Evolutionary conservation across 2,329 filamentous ascomycete species (phyloP).

Genomic region (Fusarium bulbicola): DNA sequence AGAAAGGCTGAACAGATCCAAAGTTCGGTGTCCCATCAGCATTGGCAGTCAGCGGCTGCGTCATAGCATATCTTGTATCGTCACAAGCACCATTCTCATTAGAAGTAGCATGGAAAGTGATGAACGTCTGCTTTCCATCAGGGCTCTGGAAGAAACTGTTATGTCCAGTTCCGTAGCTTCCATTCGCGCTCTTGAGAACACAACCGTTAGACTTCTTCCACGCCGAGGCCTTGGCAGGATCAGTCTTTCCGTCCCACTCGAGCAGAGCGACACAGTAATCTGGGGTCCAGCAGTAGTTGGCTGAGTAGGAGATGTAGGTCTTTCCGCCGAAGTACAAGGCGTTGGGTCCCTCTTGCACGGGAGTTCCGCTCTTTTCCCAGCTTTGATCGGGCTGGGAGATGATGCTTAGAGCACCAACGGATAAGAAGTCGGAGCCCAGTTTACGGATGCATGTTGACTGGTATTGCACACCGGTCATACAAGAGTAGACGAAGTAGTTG

Average conservation of each 20-base stretch:
- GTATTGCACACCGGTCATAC: conserved; percentile 53
- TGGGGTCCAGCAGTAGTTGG: conserved; percentile 65
- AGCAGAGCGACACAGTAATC: conserved; percentile 64
- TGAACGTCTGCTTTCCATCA: conserved; percentile 63
- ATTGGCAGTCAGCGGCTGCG: conserved; percentile 60
- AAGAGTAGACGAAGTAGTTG: conserved; percentile 66
- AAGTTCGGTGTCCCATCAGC: conserved; percentile 63
- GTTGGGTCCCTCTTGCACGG: conserved; percentile 65
- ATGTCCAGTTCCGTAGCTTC: conserved; percentile 66
- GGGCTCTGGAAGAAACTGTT: conserved; percentile 68
- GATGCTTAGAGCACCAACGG: conserved; percentile 54
- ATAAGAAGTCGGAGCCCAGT: conserved; percentile 51
- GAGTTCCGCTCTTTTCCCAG: conserved; percentile 60
- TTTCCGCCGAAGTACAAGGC: conserved; percentile 63
- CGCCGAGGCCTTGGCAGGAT: conserved; percentile 54
- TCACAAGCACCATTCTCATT: conserved; percentile 61
- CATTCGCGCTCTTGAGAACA: conserved; percentile 61
- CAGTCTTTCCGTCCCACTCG: conserved; percentile 60
- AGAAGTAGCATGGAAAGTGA: conserved; percentile 64
- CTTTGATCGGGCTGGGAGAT: conserved; percentile 60
- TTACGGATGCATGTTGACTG: conserved; percentile 52
- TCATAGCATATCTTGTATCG: conserved; percentile 62
- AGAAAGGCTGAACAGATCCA: conserved; percentile 46
- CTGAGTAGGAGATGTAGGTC: conserved; percentile 63
- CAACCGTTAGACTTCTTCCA: conserved; percentile 63